Evolutionary conservation across 1,284 basidiomycete genomes (phyloP).

Genomic region (Cryptococcus sp.): DNA sequence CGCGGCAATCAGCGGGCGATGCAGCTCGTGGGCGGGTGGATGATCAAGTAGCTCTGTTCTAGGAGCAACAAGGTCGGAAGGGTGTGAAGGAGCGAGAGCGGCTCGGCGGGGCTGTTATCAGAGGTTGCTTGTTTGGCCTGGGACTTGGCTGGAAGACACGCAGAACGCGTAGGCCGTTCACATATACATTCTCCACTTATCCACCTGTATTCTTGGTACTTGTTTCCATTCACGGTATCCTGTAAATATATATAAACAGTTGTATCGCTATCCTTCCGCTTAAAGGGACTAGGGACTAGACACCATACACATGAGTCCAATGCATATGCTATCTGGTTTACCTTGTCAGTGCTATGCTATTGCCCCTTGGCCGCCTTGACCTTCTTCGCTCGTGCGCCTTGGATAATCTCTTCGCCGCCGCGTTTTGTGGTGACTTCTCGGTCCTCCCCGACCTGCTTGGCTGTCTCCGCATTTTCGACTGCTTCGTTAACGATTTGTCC

Average conservation of each 20-base stretch:
- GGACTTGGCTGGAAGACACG: too few species aligned
- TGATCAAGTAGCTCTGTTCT: conserved; percentile 28
- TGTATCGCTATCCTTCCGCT: not conserved
- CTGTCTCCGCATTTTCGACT: not conserved
- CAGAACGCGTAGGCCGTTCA: too few species aligned
- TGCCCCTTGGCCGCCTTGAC: conserved; percentile 6
- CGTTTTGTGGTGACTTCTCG: not conserved
- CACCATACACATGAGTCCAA: not conserved
- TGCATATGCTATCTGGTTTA: too few species aligned
- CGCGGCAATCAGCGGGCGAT: conserved; percentile 77
- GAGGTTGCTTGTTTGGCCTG: too few species aligned
- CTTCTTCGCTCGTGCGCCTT: not conserved
- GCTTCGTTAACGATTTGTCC: not conserved
- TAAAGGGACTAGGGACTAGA: not conserved
- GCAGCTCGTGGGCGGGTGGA: conserved; percentile 82
- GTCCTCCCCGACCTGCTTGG: too few species aligned
- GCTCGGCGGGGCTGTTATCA: too few species aligned
- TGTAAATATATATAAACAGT: too few species aligned
- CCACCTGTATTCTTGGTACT: not conserved
- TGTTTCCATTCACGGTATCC: too few species aligned
- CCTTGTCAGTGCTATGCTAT: not conserved
- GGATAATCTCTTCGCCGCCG: not conserved
- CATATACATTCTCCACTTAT: not conserved
- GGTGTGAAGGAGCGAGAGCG: too few species aligned
- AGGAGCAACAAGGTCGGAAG: too few species aligned